Evolutionary conservation across 441 rosid species (phyloP).

Genomic region (Euphorbia schlechtendalii): DNA sequence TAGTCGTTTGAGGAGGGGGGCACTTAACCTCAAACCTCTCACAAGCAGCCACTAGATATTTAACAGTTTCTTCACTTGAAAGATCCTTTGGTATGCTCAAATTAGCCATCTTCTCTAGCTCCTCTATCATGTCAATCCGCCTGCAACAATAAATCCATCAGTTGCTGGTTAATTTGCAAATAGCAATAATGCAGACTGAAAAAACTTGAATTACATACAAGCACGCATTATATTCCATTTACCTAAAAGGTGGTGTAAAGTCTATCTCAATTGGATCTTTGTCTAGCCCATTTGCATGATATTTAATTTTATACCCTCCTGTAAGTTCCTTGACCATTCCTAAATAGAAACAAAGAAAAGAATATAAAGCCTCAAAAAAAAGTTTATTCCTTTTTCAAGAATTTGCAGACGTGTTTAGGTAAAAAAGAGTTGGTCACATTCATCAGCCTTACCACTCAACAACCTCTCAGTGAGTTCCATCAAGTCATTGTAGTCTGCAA

Average conservation of each 20-base stretch:
- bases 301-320: slow-evolving; percentile 69
- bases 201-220: slow-evolving; percentile 2
- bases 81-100: slow-evolving; percentile 71
- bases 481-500: slow-evolving; percentile 76
- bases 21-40: slow-evolving; percentile 64
- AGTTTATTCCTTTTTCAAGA: not conserved
- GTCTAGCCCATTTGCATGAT: slow-evolving; percentile 70
- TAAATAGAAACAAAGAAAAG: slow-evolving; percentile 19
- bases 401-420: not conserved
- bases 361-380: not conserved
- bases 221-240: slow-evolving; percentile 4
- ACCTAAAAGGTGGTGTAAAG: slow-evolving; percentile 92
- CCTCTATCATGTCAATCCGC: slow-evolving; percentile 78
- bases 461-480: slow-evolving; percentile 72
- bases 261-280: slow-evolving; percentile 80
- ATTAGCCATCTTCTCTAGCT: slow-evolving; percentile 64
- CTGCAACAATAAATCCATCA: slow-evolving; percentile 29
- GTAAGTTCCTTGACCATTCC: slow-evolving; percentile 86
- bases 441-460: slow-evolving; percentile 58
- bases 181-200: not conserved
- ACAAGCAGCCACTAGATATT: slow-evolving; percentile 59
- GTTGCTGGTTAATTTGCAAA: slow-evolving; percentile 3
- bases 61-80: slow-evolving; percentile 59
- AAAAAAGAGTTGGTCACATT: not conserved
- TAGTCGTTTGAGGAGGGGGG: slow-evolving; percentile 73